A percentile compares a stretch with the other conserved stretches of the same genome.
These are phyloP conservation scores for Articulospora tetracladia DNA, from an alignment of 495 filamentous ascomycete genomes.

Conservation along the genomic window DNA sequence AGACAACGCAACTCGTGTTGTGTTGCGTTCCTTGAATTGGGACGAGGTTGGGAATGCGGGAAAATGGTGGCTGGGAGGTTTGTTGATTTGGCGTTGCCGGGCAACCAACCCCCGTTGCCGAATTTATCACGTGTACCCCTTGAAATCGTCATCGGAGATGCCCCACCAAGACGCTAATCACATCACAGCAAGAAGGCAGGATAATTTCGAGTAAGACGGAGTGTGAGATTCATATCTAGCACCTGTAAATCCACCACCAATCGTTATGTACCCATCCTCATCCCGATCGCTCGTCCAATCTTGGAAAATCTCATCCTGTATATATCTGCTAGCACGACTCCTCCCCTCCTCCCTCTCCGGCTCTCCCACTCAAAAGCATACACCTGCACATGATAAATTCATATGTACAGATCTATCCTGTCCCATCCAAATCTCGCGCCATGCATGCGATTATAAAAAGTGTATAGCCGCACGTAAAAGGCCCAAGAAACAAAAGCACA, in stretches of 20 bases:
- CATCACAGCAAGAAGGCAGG: neutral
- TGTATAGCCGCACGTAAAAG: slow-evolving; percentile 14
- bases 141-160: neutral
- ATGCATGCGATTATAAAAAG: slow-evolving; percentile 10
- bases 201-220: neutral
- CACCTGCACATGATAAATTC: neutral
- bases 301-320: neutral
- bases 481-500: slow-evolving; percentile 15
- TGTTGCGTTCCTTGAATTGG: neutral
- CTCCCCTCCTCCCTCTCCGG: neutral
- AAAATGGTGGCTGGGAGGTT: neutral
- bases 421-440: slow-evolving; percentile 8
- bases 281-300: slow-evolving; percentile 4
- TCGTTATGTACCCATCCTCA: neutral
- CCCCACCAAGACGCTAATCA: neutral
- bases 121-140: neutral
- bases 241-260: neutral
- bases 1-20: too few relatives aligned
- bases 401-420: neutral
- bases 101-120: neutral
- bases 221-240: neutral
- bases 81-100: neutral
- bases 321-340: neutral
- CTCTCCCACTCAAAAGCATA: neutral
- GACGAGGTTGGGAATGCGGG: neutral